phyloP scores from a whole-genome alignment of 108 stramenopile species.

The Cyclotella sp. region DNA sequence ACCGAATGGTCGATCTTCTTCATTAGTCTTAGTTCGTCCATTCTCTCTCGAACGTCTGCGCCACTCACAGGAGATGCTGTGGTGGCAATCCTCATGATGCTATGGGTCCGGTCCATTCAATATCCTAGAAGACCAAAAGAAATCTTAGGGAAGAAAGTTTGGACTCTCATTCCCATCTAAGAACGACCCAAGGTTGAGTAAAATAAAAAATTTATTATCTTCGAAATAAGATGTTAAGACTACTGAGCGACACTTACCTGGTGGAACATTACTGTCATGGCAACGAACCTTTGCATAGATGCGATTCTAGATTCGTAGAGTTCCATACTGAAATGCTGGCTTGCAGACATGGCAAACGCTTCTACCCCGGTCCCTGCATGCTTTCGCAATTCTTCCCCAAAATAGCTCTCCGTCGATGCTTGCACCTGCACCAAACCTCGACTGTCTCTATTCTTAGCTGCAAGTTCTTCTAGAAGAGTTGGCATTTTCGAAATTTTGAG shows the following conservation, averaged over 20 bases:
- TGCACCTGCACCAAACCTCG: slow-evolving; percentile 51
- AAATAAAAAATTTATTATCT: background rate
- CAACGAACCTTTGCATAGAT: slow-evolving; percentile 55
- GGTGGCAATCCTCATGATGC: slow-evolving; percentile 56
- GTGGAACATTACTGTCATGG: slow-evolving; percentile 67
- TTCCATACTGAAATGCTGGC: slow-evolving; percentile 55
- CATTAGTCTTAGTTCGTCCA: slow-evolving; percentile 60
- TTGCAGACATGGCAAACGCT: slow-evolving; percentile 41
- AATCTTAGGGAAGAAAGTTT: slow-evolving; percentile 45
- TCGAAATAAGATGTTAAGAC: background rate
- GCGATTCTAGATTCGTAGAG: slow-evolving; percentile 66
- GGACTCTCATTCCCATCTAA: slow-evolving; percentile 56
- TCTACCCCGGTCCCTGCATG: slow-evolving; percentile 29
- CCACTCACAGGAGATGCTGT: slow-evolving; percentile 56
- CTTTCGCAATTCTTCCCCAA: slow-evolving; percentile 46
- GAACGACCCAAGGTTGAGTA: background rate
- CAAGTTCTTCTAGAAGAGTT: slow-evolving; percentile 35
- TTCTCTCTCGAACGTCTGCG: slow-evolving; percentile 64
- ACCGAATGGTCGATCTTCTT: slow-evolving; percentile 69
- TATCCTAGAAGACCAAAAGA: slow-evolving; percentile 57
- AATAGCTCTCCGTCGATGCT: slow-evolving; percentile 48
- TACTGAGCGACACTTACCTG: slow-evolving; percentile 24
- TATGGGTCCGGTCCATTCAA: slow-evolving; percentile 56
- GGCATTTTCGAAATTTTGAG: slow-evolving; percentile 46
- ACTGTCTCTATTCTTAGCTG: slow-evolving; percentile 44